A percentile compares a stretch with the other conserved stretches of the same genome.
These are phyloP conservation scores for Cicer chorassanicum DNA, from an alignment of 306 rosid genomes.

Conservation along the genomic window DNA sequence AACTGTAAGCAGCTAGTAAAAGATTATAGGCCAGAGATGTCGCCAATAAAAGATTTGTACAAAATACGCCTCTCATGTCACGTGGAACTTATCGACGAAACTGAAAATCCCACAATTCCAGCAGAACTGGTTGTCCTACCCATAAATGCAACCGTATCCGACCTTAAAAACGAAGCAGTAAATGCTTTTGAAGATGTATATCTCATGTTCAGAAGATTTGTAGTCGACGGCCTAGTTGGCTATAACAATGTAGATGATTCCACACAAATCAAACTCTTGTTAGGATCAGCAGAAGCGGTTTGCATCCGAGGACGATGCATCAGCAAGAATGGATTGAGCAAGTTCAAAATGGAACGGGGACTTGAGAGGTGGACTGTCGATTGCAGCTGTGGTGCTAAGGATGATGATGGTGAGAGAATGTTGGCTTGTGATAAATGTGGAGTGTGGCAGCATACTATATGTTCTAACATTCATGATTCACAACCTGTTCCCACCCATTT, in stretches of 20 bases:
- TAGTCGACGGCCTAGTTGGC: constrained; percentile 69
- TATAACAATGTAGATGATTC: constrained; percentile 69
- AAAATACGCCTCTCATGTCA: constrained; percentile 59
- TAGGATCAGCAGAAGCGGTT: constrained; percentile 58
- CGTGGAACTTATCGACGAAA: constrained; percentile 66
- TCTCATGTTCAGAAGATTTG: constrained; percentile 66
- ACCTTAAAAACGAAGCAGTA: constrained; percentile 69
- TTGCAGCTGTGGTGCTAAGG: constrained; percentile 87
- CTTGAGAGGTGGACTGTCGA: constrained; percentile 92
- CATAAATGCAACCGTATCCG: constrained; percentile 63
- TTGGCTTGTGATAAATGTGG: constrained; percentile 84
- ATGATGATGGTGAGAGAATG: constrained; percentile 97
- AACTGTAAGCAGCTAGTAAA: constrained; percentile 96
- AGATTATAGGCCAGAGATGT: constrained; percentile 60
- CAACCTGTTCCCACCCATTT: constrained; percentile 70
- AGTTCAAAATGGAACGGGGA: constrained; percentile 87
- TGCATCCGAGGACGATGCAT: constrained; percentile 70
- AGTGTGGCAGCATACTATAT: constrained; percentile 60
- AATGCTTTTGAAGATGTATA: constrained; percentile 87
- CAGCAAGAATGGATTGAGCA: constrained; percentile 63
- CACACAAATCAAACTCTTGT: constrained; percentile 62
- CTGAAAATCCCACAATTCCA: constrained; percentile 66
- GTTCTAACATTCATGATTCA: constrained; percentile 56
- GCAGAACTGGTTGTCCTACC: constrained; percentile 67
- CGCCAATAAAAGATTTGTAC: constrained; percentile 37